Evolutionary conservation across 495 filamentous ascomycete species (phyloP).

Genomic region (Haplographium delicatum): DNA sequence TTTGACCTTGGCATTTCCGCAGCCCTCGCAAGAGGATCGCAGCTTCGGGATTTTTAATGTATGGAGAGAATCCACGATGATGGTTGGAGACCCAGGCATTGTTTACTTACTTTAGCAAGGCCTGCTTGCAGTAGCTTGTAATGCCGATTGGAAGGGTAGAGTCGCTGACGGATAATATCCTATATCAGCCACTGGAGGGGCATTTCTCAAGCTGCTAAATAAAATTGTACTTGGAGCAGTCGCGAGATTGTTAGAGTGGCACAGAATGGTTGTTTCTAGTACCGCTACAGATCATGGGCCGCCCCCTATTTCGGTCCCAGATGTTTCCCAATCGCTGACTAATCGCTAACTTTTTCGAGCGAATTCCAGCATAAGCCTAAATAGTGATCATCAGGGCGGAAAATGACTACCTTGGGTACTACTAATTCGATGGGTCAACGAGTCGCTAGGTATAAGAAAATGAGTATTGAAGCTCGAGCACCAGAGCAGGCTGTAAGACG

Average conservation of each 20-base stretch:
- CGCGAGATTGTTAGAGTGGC: neutral
- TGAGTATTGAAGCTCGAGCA: neutral
- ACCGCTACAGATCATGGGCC: neutral
- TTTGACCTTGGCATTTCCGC: conserved; percentile 35
- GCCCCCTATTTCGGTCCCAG: neutral
- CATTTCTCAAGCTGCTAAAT: neutral
- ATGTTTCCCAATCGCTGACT: neutral
- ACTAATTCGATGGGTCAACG: neutral
- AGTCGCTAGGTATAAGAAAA: neutral
- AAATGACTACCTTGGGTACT: neutral
- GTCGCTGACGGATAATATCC: neutral
- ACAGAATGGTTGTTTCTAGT: neutral
- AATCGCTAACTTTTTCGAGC: neutral
- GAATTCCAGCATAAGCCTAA: neutral
- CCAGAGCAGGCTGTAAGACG: too few relatives aligned
- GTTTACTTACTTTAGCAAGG: neutral
- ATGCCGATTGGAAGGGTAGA: neutral
- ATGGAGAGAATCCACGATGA: neutral
- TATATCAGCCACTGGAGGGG: neutral
- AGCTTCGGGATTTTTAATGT: conserved; percentile 22
- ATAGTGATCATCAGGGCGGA: too few relatives aligned
- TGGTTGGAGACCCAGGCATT: conserved; percentile 3
- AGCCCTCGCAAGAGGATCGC: conserved; percentile 35
- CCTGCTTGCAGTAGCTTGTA: conserved; percentile 2
- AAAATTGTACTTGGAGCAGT: neutral